Conservation (phyloP, 139 green algal species). For the Tetradesmus obliquus region DNA sequence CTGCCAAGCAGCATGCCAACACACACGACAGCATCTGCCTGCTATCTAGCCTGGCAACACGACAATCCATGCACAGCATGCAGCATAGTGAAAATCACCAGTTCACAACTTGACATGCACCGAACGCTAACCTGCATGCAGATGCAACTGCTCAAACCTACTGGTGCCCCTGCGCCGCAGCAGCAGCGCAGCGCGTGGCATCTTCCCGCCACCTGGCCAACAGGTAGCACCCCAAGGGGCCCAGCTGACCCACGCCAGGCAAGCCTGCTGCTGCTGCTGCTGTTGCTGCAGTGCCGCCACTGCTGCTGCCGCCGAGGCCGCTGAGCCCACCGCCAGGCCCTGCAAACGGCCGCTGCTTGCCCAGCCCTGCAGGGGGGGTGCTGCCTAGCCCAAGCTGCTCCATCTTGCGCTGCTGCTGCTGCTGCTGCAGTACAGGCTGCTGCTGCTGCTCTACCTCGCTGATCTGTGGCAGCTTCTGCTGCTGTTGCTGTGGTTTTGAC, state of each 20-base stretch:
- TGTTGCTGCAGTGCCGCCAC: neutral
- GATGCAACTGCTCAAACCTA: neutral
- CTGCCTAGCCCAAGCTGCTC: neutral
- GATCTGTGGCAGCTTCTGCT: neutral
- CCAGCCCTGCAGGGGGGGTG: neutral
- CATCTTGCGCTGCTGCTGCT: neutral
- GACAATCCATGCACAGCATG: too few relatives aligned
- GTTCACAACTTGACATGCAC: neutral
- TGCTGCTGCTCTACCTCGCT: neutral
- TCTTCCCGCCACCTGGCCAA: conserved; percentile 64
- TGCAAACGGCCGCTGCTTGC: neutral
- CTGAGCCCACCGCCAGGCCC: neutral
- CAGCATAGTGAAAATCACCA: too few relatives aligned
- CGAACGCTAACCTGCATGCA: neutral
- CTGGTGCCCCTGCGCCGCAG: conserved; percentile 24
- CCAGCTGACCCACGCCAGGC: conserved; percentile 55
- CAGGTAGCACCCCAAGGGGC: conserved; percentile 65
- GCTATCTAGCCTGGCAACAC: too few relatives aligned
- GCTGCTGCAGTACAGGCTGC: neutral
- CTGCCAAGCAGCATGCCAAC: too few relatives aligned
- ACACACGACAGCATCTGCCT: too few relatives aligned
- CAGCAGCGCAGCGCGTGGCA: conserved; percentile 45
- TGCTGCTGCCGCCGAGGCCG: neutral
- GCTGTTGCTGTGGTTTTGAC: neutral
- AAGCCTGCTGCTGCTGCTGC: neutral